Base-by-base conservation (phyloP, 148 eudicot species). In the Rhododendron ferrugineum region DNA sequence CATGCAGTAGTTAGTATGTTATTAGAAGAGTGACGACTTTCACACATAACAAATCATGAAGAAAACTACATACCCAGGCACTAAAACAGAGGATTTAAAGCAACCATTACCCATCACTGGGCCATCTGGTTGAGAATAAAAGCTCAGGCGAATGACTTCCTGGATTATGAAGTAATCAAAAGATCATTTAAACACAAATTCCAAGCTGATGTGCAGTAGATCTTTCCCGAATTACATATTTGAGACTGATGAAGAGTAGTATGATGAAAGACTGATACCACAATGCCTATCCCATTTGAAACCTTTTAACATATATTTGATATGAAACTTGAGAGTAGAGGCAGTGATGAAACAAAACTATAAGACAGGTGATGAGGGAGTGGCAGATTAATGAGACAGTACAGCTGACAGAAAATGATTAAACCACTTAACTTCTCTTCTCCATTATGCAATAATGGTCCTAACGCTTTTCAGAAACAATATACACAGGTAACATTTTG, bases 51-150 rank as follows among this genome's bases (percentile, higher is more conserved):
- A 18, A 37, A 30, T 20, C 9, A 60, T 18, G 22, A 60, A 81
- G 73, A 78, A 56, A 83, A 81, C 78, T 77, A 74, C 91, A 78
- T 95, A 97, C 99, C 99, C 96, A 49, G 98, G 98, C 88, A 93
- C 86, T 85, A 97, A 85, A 80, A 85, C 87, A 78, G 99, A 94
- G 78, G 98, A 91, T 83, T 87, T 91, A 83, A 93, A 97, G 88
- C 93, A 90, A 84, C 95, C 92, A 89, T 92, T 92, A 84, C 98
- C 98, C 81, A 88, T 91, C 72, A 93, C 85, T 88, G 95, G 98
- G 72, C 98, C 96, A 90, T 97, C 99, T 84, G 99, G 99, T 89
- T 95, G 91, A 50, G 91, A 82, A 89, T 91, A 97, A 87, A 97
- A 97, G 91, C 93, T 97, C 85, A 97, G 89, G 34, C 86, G 92